Conservation (phyloP, 208 protist species). For the Trypanosoma brucei region DNA sequence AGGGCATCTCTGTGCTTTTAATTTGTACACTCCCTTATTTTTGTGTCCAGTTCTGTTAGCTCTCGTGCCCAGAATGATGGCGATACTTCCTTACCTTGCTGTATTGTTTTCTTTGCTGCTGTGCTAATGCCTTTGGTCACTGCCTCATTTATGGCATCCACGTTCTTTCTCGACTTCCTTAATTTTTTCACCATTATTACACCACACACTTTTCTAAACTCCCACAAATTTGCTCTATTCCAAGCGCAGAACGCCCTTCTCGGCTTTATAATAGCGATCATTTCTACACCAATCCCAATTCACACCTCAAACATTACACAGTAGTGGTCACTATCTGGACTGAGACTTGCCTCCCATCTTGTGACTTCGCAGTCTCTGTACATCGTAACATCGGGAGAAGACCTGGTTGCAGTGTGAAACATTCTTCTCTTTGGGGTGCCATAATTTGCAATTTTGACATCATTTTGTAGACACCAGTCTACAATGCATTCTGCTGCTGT, state of each 20-base stretch:
- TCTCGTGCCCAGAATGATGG: slow-evolving; percentile 19
- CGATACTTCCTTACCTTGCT: not conserved
- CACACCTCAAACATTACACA: not conserved
- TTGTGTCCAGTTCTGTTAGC: slow-evolving; percentile 7
- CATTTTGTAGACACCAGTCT: too few species aligned
- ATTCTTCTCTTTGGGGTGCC: too few species aligned
- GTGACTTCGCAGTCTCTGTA: not conserved
- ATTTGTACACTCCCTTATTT: not conserved
- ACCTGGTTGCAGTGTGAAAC: not conserved
- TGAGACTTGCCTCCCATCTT: not conserved
- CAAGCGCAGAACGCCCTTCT: not conserved
- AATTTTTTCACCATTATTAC: too few species aligned
- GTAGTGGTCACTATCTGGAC: slow-evolving; percentile 11
- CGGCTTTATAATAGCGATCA: not conserved
- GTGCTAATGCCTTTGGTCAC: too few species aligned
- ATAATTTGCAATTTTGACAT: too few species aligned
- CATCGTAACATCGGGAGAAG: slow-evolving; percentile 7
- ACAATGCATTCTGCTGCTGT: too few species aligned
- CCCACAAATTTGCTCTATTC: slow-evolving; percentile 8
- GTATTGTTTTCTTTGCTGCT: too few species aligned
- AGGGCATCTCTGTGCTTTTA: not conserved
- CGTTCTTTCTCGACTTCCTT: too few species aligned
- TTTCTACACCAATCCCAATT: not conserved
- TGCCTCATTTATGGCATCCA: too few species aligned
- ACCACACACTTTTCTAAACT: not conserved